Evolutionary conservation across 352 stramenopile species (phyloP).

Genomic region (Blastocystis sp.): DNA sequence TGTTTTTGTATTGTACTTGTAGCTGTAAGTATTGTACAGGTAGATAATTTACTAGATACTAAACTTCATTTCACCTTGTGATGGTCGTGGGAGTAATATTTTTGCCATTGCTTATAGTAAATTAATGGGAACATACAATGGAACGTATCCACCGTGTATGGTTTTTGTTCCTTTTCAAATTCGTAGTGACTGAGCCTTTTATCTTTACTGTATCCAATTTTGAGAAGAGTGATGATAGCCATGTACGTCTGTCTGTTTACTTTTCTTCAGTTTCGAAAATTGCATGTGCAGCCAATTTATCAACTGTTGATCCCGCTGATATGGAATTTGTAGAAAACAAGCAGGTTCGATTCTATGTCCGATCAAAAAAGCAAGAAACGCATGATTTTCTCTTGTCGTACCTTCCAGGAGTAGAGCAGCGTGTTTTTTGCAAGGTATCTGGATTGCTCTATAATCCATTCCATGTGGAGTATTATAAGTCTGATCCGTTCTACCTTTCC

Average conservation of each 20-base stretch:
- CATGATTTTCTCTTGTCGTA: conserved; percentile 1
- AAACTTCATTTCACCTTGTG: conserved; percentile 36
- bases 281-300: background rate
- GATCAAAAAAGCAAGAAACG: background rate
- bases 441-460: background rate
- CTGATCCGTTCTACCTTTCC: background rate
- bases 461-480: background rate
- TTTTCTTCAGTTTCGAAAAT: conserved; percentile 43
- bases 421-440: conserved; percentile 43
- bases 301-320: background rate
- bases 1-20: background rate
- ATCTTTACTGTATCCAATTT: background rate
- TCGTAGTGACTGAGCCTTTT: conserved; percentile 5
- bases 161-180: background rate
- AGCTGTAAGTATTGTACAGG: background rate
- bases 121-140: conserved; percentile 39
- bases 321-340: background rate
- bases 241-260: background rate
- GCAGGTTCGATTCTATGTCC: conserved; percentile 6
- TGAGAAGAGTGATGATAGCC: background rate
- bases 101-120: conserved; percentile 12
- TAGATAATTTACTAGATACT: background rate
- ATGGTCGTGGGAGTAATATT: conserved; percentile 41
- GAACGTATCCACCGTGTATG: background rate
- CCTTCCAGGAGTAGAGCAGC: background rate